These are phyloP conservation scores for Fusarium odoratissimum DNA, from an alignment of 2,329 filamentous ascomycete genomes.

Conservation along the genomic window DNA sequence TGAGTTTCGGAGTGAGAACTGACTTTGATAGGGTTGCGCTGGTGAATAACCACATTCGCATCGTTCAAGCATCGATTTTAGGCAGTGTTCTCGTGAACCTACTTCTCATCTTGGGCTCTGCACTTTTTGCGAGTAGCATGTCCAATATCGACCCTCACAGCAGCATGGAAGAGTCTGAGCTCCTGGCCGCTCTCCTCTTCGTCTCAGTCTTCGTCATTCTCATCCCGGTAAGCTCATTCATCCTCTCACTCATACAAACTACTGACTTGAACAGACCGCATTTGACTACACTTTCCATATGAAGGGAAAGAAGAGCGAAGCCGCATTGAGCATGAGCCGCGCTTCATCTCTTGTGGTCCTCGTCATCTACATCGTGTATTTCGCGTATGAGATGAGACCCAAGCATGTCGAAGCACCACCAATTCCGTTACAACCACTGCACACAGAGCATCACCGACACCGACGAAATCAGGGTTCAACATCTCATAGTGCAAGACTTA, in stretches of 20 bases:
- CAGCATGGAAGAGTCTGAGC: slow-evolving; percentile 49
- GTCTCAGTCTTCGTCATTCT: slow-evolving; percentile 55
- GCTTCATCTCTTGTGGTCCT: slow-evolving; percentile 81
- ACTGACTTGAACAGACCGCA: slow-evolving; percentile 50
- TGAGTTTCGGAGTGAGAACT: not conserved
- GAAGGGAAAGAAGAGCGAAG: slow-evolving; percentile 63
- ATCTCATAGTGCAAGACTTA: slow-evolving; percentile 39
- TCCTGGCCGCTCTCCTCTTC: slow-evolving; percentile 52
- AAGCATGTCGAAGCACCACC: slow-evolving; percentile 73
- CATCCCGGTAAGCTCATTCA: slow-evolving; percentile 47
- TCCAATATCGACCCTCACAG: slow-evolving; percentile 72
- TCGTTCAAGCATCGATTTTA: slow-evolving; percentile 80
- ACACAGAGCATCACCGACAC: slow-evolving; percentile 21
- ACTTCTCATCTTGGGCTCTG: slow-evolving; percentile 80
- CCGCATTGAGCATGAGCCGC: slow-evolving; percentile 78
- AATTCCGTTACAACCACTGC: slow-evolving; percentile 75
- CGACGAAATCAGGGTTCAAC: slow-evolving; percentile 17
- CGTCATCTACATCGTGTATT: slow-evolving; percentile 77
- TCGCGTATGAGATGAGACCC: slow-evolving; percentile 80
- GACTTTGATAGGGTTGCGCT: slow-evolving; percentile 59
- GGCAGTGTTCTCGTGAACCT: slow-evolving; percentile 84
- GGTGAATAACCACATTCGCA: slow-evolving; percentile 72
- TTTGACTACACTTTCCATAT: slow-evolving; percentile 66
- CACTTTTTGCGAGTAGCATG: slow-evolving; percentile 76
- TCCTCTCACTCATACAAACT: accelerated